These are phyloP conservation scores for Discostella pseudostelligera DNA, from an alignment of 108 stramenopile species.

Conservation along the genomic window DNA sequence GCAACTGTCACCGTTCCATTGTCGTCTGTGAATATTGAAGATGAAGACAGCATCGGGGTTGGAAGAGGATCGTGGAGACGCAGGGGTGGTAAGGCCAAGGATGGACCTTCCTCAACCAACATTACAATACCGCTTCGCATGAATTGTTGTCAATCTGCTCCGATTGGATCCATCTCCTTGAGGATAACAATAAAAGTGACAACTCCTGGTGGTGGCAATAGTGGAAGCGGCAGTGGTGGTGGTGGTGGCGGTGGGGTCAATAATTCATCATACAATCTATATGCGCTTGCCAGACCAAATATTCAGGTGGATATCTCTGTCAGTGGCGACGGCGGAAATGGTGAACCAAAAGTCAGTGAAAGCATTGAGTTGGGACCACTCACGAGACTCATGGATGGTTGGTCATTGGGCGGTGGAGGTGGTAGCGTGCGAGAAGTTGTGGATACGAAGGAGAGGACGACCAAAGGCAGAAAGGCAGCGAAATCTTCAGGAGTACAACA, in stretches of 20 bases:
- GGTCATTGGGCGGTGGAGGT: constrained; percentile 20
- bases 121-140: constrained; percentile 38
- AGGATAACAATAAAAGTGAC: constrained; percentile 35
- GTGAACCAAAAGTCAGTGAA: constrained; percentile 9
- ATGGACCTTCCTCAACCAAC: constrained; percentile 21
- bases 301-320: not conserved
- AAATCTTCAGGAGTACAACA: not conserved
- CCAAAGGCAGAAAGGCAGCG: not conserved
- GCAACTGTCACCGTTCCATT: constrained; percentile 39
- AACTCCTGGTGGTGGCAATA: not conserved
- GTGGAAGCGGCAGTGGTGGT: too few relatives aligned
- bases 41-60: constrained; percentile 12
- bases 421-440: not conserved
- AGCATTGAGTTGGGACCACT: constrained; percentile 34
- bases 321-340: not conserved
- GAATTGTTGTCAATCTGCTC: constrained; percentile 25
- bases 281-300: constrained; percentile 4
- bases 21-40: constrained; percentile 38
- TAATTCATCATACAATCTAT: constrained; percentile 2
- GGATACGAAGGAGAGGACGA: not conserved
- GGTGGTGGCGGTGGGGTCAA: not conserved
- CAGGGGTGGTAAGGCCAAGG: constrained; percentile 17
- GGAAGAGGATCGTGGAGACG: constrained; percentile 1
- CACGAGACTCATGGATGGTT: constrained; percentile 22
- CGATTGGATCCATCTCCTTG: constrained; percentile 37